Percentiles rank a stretch among this genome's conserved stretches.
Conservation (phyloP, 179 eudicot species). For the Amaranthus tricolor region DNA sequence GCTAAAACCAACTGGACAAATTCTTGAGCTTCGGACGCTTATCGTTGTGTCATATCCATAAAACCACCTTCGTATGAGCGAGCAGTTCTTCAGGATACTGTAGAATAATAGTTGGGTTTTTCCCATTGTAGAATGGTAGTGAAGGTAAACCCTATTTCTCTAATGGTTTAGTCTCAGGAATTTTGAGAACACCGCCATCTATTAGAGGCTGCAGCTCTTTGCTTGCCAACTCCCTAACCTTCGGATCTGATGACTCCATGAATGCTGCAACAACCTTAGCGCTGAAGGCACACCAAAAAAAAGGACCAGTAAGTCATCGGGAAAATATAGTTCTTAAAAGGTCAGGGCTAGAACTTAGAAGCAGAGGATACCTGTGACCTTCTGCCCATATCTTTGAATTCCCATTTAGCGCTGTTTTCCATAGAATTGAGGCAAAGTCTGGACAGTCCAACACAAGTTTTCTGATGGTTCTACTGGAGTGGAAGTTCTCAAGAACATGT, state of each 20-base stretch:
- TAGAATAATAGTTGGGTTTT: not conserved
- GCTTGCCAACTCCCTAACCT: slow-evolving; percentile 45
- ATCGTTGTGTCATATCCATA: not conserved
- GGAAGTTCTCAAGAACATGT: slow-evolving; percentile 79
- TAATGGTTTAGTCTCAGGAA: slow-evolving; percentile 42
- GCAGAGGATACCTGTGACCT: slow-evolving; percentile 69
- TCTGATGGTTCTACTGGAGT: slow-evolving; percentile 81
- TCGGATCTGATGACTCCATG: slow-evolving; percentile 58
- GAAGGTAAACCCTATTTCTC: slow-evolving; percentile 20
- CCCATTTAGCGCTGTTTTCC: slow-evolving; percentile 75
- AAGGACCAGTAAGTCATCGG: not conserved
- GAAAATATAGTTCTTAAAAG: not conserved
- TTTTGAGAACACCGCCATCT: slow-evolving; percentile 50
- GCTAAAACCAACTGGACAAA: not conserved
- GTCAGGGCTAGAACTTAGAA: not conserved
- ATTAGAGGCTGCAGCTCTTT: slow-evolving; percentile 71
- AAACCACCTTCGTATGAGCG: not conserved
- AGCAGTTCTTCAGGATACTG: not conserved
- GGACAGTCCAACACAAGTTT: slow-evolving; percentile 83
- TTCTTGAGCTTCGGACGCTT: not conserved
- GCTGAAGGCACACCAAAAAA: slow-evolving; percentile 34
- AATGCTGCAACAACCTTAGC: slow-evolving; percentile 68
- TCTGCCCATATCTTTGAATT: slow-evolving; percentile 67
- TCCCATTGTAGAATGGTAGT: not conserved
- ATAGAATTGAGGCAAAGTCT: slow-evolving; percentile 63